Base-by-base conservation (phyloP, 768 basidiomycete species). In the Paxillus ammoniavirescens region DNA sequence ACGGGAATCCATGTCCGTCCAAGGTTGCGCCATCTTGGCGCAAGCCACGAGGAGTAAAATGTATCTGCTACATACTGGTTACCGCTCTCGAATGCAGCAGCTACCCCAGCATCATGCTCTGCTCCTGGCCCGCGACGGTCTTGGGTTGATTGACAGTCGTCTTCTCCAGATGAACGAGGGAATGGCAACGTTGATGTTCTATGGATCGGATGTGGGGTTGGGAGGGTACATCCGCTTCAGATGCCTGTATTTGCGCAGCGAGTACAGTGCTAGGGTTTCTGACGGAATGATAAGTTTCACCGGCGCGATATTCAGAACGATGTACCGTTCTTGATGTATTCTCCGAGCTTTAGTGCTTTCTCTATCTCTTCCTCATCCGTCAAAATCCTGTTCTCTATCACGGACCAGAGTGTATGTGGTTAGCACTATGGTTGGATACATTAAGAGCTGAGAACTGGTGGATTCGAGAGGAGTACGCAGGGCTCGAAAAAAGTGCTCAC, bases 321-420 rank as follows among this genome's bases (percentile, higher is more conserved):
- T 80, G 56, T 61, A 88, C 91, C 91, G 63, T 89, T 88, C 73
- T 86, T 90, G 70, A 93, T 92, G 60, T 91, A 92, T 66, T 92
- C 90, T 12, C 84, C 88, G 30, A 92, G 70, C 54, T 77, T 79
- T 53, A 92, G 71, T 0, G 90, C 89, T 53, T 78, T 82, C 71
- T 92, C 87, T 49, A 92, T 89, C 56, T 92, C 88, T 17, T 81
- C 77, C 54, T 76, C 75, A 60, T 89, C 81, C 15, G 78, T 83
- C 58, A 93, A 71, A 60, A 77, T 61, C 53, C 79, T 79, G 62
- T 91, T 89, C 70, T 87, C 90, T 91, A 49, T 7, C 44, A 28
- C 30, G 38, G 35, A 28, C 30, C 37, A 36, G 13, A 14, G 37
- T 3, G 38, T 48, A 8, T 36, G 41, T 17, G 38, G 21, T 58